phyloP scores from a whole-genome alignment of 1,284 basidiomycete genomes.

The Trichosporon inkin region DNA sequence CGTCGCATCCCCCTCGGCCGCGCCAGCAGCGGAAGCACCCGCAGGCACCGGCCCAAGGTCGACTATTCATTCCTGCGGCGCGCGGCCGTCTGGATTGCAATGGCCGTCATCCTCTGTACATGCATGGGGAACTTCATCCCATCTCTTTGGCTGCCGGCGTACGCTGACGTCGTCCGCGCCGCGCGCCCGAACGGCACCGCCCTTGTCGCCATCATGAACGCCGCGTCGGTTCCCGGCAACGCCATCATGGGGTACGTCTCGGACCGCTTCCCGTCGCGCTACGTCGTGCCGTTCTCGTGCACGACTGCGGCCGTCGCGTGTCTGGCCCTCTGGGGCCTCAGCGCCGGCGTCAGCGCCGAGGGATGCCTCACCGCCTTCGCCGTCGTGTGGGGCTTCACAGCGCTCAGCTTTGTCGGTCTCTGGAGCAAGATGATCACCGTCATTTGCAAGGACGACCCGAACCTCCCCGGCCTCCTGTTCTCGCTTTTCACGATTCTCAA shows the following conservation, averaged over 20 bases:
- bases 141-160: conserved; percentile 46
- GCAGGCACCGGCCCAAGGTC: conserved; percentile 11
- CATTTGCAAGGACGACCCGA: conserved; percentile 43
- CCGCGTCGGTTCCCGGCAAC: conserved; percentile 46
- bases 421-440: conserved; percentile 41
- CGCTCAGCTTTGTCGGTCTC: conserved; percentile 34
- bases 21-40: neutral
- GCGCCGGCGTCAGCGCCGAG: conserved; percentile 28
- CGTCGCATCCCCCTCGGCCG: conserved; percentile 40
- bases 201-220: conserved; percentile 48
- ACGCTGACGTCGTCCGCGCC: conserved; percentile 39
- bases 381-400: conserved; percentile 37
- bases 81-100: conserved; percentile 36
- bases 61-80: conserved; percentile 34
- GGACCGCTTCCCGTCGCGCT: conserved; percentile 36
- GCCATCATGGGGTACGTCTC: conserved; percentile 42
- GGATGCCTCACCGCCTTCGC: conserved; percentile 33
- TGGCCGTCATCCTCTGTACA: conserved; percentile 38
- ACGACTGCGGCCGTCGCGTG: conserved; percentile 37
- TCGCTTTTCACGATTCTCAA: conserved; percentile 42
- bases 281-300: conserved; percentile 41
- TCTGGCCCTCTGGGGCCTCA: conserved; percentile 48
- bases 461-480: conserved; percentile 37
- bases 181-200: conserved; percentile 40
- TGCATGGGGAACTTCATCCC: conserved; percentile 49